Evolutionary conservation across 2,329 filamentous ascomycete genomes (phyloP).

Genomic region (Bipolaris cookei): DNA sequence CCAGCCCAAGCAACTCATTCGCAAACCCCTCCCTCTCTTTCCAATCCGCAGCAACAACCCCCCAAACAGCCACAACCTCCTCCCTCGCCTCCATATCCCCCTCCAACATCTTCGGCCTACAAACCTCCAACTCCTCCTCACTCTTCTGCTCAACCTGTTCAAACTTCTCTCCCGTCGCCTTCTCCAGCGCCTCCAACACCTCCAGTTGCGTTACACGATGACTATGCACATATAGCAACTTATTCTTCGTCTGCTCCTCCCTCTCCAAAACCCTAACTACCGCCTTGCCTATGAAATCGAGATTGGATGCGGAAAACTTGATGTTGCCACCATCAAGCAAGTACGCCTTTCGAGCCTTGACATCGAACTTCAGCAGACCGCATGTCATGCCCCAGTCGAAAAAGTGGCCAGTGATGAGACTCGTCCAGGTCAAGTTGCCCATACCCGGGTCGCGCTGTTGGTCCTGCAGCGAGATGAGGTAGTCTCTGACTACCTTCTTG

Average conservation of each 20-base stretch:
- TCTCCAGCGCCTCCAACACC: conserved; percentile 62
- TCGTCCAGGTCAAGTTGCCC: conserved; percentile 64
- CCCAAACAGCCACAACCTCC: conserved; percentile 44
- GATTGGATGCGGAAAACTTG: conserved; percentile 60
- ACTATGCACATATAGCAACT: conserved; percentile 64
- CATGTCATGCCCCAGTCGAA: conserved; percentile 64
- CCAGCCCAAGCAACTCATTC: conserved; percentile 41
- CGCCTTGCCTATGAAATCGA: conserved; percentile 60
- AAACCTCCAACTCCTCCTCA: conserved; percentile 32
- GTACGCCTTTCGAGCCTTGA: conserved; percentile 58
- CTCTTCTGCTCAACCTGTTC: conserved; percentile 53
- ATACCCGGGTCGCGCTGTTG: conserved; percentile 44
- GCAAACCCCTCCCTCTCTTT: conserved; percentile 39
- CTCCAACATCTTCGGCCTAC: conserved; percentile 42
- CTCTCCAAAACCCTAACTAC: conserved; percentile 59
- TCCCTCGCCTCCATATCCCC: conserved; percentile 42
- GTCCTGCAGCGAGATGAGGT: conserved; percentile 58
- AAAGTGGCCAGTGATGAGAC: conserved; percentile 64
- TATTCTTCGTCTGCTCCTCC: conserved; percentile 59
- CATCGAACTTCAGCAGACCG: conserved; percentile 61
- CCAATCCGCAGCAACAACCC: conserved; percentile 46
- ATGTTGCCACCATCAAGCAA: conserved; percentile 65
- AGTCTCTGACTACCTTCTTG: conserved; percentile 54
- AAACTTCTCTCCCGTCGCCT: conserved; percentile 60
- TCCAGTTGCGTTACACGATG: conserved; percentile 66